Conservation (phyloP, 1,284 basidiomycete species). For the Cryptococcus wingfieldii region DNA sequence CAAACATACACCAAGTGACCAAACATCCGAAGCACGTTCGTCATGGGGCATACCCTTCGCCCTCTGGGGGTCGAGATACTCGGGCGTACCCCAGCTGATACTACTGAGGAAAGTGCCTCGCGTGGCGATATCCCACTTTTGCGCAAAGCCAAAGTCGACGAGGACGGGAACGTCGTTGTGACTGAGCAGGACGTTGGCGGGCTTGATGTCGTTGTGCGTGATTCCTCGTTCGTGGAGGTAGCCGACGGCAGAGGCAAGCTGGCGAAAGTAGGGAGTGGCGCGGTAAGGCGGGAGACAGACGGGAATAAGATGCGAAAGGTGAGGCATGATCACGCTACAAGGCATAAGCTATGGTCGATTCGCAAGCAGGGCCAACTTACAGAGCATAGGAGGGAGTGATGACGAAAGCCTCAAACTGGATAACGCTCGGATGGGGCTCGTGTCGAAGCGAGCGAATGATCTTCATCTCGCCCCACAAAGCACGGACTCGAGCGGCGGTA, state of each 20-base stretch:
- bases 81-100: conserved; percentile 82
- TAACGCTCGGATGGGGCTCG: conserved; percentile 81
- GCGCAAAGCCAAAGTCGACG: conserved; percentile 89
- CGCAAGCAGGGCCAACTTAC: conserved; percentile 52
- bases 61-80: conserved; percentile 86
- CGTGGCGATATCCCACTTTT: conserved; percentile 54
- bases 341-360: neutral
- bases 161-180: conserved; percentile 69
- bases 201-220: conserved; percentile 95
- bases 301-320: conserved; percentile 68
- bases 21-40: conserved; percentile 85
- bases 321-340: conserved; percentile 46
- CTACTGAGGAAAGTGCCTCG: conserved; percentile 70
- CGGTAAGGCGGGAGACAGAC: conserved; percentile 73
- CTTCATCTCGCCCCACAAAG: conserved; percentile 94
- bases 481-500: conserved; percentile 77
- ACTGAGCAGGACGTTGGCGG: conserved; percentile 81
- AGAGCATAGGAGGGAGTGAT: conserved; percentile 84
- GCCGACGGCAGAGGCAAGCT: conserved; percentile 77
- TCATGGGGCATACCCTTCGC: conserved; percentile 81
- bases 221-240: conserved; percentile 82
- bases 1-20: conserved; percentile 69
- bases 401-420: conserved; percentile 86
- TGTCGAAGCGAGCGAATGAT: conserved; percentile 73
- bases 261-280: conserved; percentile 78